Percentiles rank a stretch among this genome's conserved stretches.
phyloP scores from a whole-genome alignment of 495 filamentous ascomycete species.

The Talaromyces wortmannii region DNA sequence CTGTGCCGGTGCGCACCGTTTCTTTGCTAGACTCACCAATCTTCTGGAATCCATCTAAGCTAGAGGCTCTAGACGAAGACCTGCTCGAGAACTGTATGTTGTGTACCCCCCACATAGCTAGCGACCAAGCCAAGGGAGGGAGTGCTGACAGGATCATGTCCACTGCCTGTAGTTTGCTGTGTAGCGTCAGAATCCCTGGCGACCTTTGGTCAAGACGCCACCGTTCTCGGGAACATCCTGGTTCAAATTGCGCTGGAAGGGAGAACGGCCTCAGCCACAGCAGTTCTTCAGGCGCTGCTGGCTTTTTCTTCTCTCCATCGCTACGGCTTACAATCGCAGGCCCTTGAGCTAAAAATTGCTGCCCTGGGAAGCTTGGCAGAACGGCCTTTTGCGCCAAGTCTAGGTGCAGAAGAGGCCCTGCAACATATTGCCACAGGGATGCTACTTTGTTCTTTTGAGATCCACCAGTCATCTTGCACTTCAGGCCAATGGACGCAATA shows the following conservation, averaged over 20 bases:
- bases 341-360: not conserved
- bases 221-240: not conserved
- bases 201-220: not conserved
- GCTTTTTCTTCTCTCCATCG: not conserved
- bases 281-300: not conserved
- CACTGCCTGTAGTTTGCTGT: no score
- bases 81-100: no score
- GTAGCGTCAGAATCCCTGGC: not conserved
- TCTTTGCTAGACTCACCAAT: no score
- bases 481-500: not conserved
- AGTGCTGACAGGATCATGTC: no score
- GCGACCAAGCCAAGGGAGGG: no score
- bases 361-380: not conserved
- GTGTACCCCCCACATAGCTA: no score
- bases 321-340: not conserved
- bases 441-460: not conserved
- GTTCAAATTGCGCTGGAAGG: not conserved
- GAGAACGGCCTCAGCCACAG: not conserved
- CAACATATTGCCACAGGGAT: not conserved
- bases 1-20: no score
- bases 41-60: no score
- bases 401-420: not conserved
- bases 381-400: not conserved
- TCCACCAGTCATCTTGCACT: not conserved
- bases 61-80: no score